Evolutionary conservation across 2,329 filamentous ascomycete genomes (phyloP).

Genomic region (Fusarium napiforme): DNA sequence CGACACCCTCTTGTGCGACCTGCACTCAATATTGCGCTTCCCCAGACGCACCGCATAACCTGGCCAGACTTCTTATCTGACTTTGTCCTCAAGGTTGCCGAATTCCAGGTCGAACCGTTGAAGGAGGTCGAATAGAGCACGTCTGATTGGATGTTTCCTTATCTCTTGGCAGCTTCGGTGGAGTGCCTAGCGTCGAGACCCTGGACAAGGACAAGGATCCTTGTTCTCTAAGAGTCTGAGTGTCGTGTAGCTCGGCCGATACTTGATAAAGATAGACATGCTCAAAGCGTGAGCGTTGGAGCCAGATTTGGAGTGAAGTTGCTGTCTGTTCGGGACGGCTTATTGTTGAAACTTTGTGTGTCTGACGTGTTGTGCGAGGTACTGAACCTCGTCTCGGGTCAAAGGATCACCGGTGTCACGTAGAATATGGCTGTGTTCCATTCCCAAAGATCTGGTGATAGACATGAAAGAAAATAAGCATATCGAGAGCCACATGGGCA

Average conservation of each 20-base stretch:
- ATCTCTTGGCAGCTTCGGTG: constrained; percentile 45
- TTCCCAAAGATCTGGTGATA: not conserved
- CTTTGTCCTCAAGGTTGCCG: constrained; percentile 5
- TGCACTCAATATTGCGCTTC: constrained; percentile 30
- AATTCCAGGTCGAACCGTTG: constrained; percentile 24
- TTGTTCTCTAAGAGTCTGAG: constrained; percentile 8
- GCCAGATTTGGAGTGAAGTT: not conserved
- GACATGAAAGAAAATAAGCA: not conserved
- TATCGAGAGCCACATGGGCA: not conserved
- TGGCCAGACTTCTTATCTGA: constrained; percentile 38
- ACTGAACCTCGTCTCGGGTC: not conserved
- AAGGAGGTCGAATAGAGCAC: constrained; percentile 27
- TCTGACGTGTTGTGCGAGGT: not conserved
- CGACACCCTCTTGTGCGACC: constrained; percentile 16
- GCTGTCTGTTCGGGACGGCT: not conserved
- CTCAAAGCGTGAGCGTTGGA: not conserved
- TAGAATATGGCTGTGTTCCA: not conserved
- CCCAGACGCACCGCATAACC: constrained; percentile 33
- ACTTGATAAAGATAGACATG: constrained; percentile 4
- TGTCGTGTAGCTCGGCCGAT: constrained; percentile 17
- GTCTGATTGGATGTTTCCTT: constrained; percentile 45
- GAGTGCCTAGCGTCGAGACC: constrained; percentile 34
- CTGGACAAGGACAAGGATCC: constrained; percentile 18
- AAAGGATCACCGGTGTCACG: not conserved
- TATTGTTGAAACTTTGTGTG: not conserved